phyloP scores from a whole-genome alignment of 2,329 filamentous ascomycete genomes.

The Escovopsis sp. region DNA sequence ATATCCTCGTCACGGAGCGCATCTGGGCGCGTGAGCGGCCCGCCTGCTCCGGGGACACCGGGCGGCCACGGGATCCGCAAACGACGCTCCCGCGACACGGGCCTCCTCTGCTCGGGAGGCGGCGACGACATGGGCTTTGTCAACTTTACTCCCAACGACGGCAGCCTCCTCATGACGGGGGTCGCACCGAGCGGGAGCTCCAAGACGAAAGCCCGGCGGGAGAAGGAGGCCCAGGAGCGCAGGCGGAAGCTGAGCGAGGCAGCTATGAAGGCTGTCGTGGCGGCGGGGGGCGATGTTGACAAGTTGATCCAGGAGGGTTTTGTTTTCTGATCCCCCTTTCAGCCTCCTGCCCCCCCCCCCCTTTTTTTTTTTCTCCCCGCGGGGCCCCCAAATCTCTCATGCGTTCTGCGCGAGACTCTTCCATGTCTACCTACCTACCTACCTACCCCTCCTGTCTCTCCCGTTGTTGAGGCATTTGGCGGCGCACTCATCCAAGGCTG shows the following conservation, averaged over 20 bases:
- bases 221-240: conserved; percentile 74
- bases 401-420: no score
- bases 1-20: conserved; percentile 20
- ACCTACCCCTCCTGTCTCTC: no score
- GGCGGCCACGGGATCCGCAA: conserved; percentile 22
- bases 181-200: conserved; percentile 83
- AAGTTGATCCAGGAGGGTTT: conserved; percentile 37
- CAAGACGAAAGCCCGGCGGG: conserved; percentile 87
- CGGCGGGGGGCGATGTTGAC: conserved; percentile 53
- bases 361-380: no score
- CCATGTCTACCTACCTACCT: no score
- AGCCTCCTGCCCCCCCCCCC: no score
- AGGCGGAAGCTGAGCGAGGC: conserved; percentile 53
- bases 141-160: conserved; percentile 78
- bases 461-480: no score
- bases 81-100: conserved; percentile 22
- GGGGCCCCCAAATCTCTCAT: no score
- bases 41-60: conserved; percentile 22
- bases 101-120: conserved; percentile 14
- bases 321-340: conserved; percentile 17
- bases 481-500: no score
- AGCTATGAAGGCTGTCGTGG: conserved; percentile 52
- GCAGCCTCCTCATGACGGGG: conserved; percentile 64
- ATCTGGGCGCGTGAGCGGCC: conserved; percentile 18
- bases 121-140: conserved; percentile 49